These are phyloP conservation scores for Scutellaria minor DNA, from an alignment of 257 asterid species.

Conservation along the genomic window DNA sequence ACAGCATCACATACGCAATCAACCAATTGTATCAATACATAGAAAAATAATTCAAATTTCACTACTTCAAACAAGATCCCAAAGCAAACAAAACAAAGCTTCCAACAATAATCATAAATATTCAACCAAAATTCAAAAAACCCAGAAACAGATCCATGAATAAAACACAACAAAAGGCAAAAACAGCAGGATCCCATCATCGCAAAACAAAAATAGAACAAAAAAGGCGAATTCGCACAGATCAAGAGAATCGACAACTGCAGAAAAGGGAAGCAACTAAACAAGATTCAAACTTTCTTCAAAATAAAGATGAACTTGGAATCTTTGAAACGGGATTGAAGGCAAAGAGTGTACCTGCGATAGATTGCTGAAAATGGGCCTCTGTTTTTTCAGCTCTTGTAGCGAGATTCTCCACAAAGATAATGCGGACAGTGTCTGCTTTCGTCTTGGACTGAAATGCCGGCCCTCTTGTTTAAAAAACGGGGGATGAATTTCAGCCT, in stretches of 20 bases:
- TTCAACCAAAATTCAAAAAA: conserved; percentile 32
- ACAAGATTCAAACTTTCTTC: conserved; percentile 33
- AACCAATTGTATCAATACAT: neutral
- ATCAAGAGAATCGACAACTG: conserved; percentile 21
- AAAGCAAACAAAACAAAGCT: conserved; percentile 1
- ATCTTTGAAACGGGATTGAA: conserved; percentile 17
- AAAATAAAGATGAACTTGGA: conserved; percentile 3
- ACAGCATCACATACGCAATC: neutral
- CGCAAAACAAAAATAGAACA: neutral
- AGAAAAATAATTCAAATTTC: neutral
- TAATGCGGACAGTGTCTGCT: conserved; percentile 25
- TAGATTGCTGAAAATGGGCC: conserved; percentile 38
- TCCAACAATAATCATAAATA: conserved; percentile 25
- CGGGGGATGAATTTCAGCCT: conserved; percentile 42
- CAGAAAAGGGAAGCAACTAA: neutral
- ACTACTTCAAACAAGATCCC: conserved; percentile 13
- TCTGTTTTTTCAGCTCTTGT: neutral
- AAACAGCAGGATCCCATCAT: conserved; percentile 32
- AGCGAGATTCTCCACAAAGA: conserved; percentile 15
- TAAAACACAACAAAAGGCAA: conserved; percentile 7
- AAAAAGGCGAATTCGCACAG: conserved; percentile 8
- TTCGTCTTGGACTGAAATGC: conserved; percentile 29
- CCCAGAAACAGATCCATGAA: conserved; percentile 38
- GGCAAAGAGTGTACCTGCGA: conserved; percentile 37
- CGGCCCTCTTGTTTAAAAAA: conserved; percentile 50